Base-by-base conservation (phyloP, 805 yeast genomes). In the Aciculoconidium aculeatum region DNA sequence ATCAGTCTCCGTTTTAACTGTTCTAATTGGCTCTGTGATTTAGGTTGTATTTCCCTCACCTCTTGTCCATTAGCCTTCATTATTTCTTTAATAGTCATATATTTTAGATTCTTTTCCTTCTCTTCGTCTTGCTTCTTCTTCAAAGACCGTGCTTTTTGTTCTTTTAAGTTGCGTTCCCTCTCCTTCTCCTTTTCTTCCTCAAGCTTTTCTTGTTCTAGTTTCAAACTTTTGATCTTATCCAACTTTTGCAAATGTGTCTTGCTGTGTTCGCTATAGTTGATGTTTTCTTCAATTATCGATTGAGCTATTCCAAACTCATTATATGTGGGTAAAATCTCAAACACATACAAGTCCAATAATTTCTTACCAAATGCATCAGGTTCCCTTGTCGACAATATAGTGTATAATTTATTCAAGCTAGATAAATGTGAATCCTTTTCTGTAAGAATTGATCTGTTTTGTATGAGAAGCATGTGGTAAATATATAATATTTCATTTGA, bases 401-500 rank as follows among this genome's bases (percentile, higher is more conserved):
- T 30, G 28, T 32, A 31, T 11, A 35, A 19, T 17, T 25, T 23
- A 11, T 24, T 29, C 17, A 31, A 23, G 6, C 29, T 28, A 5
- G 21, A 14, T 15, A 40, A 32, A 17, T 22, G 27, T n/a, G 31
- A 17, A 13, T 32, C 35, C 16, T 38, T 37, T 5, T 23, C 36
- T 5, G 34, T 28, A 15, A 47, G 25, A 23, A 38, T 30, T 3
- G 47, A 44, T 21, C 42, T 39, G 27, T 59, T 58, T 7, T 55
- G 49, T 27, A 48, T 51, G 18, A 46, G 41, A 10, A 60, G 46
- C 30, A 63, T 41, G 28, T 45, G 49, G 19, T 49, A 44, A 29
- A 58, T 61, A 40, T 49, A 56, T 17, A 61, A 35, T 17, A 58
- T 41, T 34, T 59, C 66, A 20, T 34, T 25, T 1, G 68, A 67